A percentile compares a stretch with the other conserved stretches of the same genome.
These are phyloP conservation scores for Mortierella alpina DNA, from an alignment of 192 early-diverging fungal species.

Conservation along the genomic window DNA sequence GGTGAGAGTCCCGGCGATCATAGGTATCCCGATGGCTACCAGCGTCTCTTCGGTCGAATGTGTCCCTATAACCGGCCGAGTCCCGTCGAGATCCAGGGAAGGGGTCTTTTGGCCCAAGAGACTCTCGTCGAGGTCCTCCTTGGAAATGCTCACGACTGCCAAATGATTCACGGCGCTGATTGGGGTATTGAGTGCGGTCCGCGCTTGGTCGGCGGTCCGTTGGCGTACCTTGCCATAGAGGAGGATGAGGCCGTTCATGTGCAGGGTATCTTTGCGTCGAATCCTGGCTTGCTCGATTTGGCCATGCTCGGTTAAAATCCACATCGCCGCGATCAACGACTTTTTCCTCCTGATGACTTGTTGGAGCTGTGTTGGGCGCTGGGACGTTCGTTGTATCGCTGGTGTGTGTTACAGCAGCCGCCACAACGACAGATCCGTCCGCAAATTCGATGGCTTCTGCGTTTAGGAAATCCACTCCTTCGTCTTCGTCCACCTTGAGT, in stretches of 20 bases:
- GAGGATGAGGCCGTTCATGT: slow-evolving; percentile 13
- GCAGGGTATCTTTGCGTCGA: slow-evolving; percentile 13
- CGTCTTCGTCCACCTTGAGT: slow-evolving; percentile 40
- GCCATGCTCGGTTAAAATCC: slow-evolving; percentile 36
- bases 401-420: slow-evolving; percentile 32
- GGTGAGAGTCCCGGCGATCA: slow-evolving; percentile 13
- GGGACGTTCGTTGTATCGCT: neutral
- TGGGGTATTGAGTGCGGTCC: slow-evolving; percentile 13
- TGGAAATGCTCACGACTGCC: slow-evolving; percentile 16
- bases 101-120: slow-evolving; percentile 16
- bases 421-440: slow-evolving; percentile 43
- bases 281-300: slow-evolving; percentile 21
- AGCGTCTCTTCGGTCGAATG: slow-evolving; percentile 29
- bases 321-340: slow-evolving; percentile 42
- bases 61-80: slow-evolving; percentile 6
- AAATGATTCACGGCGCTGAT: slow-evolving; percentile 37
- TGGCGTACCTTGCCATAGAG: slow-evolving; percentile 28
- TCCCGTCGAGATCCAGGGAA: slow-evolving; percentile 30
- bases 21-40: slow-evolving; percentile 16
- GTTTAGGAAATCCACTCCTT: slow-evolving; percentile 44
- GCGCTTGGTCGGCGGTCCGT: slow-evolving; percentile 28
- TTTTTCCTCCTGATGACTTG: slow-evolving; percentile 16
- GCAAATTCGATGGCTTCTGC: slow-evolving; percentile 46
- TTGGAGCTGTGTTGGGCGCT: neutral
- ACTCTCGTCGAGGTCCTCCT: slow-evolving; percentile 29